phyloP scores from a whole-genome alignment of 176 grass and related monocot species.

The Bromus sterilis region DNA sequence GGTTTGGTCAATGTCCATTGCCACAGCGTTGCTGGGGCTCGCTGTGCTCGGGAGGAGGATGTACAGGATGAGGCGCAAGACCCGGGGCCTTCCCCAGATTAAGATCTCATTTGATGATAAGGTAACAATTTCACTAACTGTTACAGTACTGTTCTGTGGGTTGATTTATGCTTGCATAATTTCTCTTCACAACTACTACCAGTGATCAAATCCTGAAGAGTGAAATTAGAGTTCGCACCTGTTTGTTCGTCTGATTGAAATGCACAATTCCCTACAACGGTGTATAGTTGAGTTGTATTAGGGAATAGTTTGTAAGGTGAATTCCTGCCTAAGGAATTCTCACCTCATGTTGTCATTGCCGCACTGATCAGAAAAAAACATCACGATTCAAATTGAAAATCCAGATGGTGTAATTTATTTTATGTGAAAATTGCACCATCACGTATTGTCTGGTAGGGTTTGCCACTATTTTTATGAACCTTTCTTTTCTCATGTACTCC shows the following conservation, averaged over 20 bases:
- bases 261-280: neutral
- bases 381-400: neutral
- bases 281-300: neutral
- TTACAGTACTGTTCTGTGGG: neutral
- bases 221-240: neutral
- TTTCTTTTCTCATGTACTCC: neutral
- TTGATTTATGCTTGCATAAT: neutral
- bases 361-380: neutral
- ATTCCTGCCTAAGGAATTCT: neutral
- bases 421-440: neutral
- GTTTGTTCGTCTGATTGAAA: neutral
- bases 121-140: conserved; percentile 16
- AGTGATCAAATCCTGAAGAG: neutral
- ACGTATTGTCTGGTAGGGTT: neutral
- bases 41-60: conserved; percentile 46
- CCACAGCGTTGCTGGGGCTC: conserved; percentile 31
- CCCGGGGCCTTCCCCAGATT: conserved; percentile 31
- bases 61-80: conserved; percentile 48
- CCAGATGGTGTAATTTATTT: neutral
- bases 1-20: conserved; percentile 54
- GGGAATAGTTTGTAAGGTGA: too few relatives aligned
- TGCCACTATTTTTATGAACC: neutral
- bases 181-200: neutral
- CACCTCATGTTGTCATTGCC: neutral
- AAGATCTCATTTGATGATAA: conserved; percentile 50